phyloP scores from a whole-genome alignment of 2,329 filamentous ascomycete species.

The Dothistroma pini region DNA sequence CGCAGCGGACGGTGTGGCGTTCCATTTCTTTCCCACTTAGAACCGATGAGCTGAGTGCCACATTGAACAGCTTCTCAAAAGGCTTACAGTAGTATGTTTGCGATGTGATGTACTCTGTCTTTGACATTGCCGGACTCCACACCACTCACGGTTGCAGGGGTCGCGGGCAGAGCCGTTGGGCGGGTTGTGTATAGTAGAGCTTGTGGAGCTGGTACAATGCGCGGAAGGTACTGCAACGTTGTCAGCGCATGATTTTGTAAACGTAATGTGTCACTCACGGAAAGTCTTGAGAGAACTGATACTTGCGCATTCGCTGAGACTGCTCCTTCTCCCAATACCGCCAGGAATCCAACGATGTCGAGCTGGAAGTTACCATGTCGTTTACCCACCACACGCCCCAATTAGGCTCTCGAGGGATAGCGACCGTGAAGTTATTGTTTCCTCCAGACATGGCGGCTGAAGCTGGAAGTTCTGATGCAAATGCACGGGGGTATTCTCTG shows the following conservation, averaged over 20 bases:
- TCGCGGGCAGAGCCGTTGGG: slow-evolving; percentile 41
- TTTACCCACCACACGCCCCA: slow-evolving; percentile 37
- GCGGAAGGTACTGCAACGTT: slow-evolving; percentile 40
- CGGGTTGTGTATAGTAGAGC: slow-evolving; percentile 46
- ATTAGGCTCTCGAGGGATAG: slow-evolving; percentile 22
- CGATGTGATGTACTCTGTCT: slow-evolving; percentile 48
- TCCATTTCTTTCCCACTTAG: slow-evolving; percentile 17
- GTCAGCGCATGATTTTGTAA: background rate
- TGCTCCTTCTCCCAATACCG: slow-evolving; percentile 51
- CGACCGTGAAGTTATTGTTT: slow-evolving; percentile 29
- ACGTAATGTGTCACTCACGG: slow-evolving; percentile 17
- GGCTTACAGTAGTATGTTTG: slow-evolving; percentile 45
- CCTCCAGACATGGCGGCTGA: slow-evolving; percentile 23
- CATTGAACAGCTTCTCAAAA: background rate
- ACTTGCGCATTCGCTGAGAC: slow-evolving; percentile 50
- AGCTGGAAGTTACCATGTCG: slow-evolving; percentile 44
- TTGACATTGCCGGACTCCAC: slow-evolving; percentile 48
- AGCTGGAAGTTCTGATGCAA: background rate
- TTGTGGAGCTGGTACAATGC: slow-evolving; percentile 50
- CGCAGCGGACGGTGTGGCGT: slow-evolving; percentile 29
- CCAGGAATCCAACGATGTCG: slow-evolving; percentile 55
- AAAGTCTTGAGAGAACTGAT: slow-evolving; percentile 47
- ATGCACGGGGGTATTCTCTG: too few relatives aligned
- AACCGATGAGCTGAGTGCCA: slow-evolving; percentile 3
- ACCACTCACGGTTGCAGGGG: slow-evolving; percentile 42